Evolutionary conservation across 1,139 yeast species (phyloP).

Genomic region (Yamadazyma buinensis): DNA sequence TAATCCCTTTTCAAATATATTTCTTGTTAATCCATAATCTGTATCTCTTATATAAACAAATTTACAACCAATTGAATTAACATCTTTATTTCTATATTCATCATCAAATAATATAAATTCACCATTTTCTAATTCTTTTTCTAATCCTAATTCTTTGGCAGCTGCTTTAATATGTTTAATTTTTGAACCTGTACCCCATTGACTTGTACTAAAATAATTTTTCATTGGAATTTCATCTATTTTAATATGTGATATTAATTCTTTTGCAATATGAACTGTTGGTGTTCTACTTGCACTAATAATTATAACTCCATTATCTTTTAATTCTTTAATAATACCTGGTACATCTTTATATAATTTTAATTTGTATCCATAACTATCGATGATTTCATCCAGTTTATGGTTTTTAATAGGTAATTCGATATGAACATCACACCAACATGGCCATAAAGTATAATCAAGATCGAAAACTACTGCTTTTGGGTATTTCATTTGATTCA

Average conservation of each 20-base stretch:
- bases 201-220: conserved; percentile 47
- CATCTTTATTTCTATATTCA: conserved; percentile 64
- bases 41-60: conserved; percentile 50
- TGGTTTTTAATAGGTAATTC: conserved; percentile 37
- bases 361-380: conserved; percentile 45
- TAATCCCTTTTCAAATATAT: conserved; percentile 43
- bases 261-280: conserved; percentile 59
- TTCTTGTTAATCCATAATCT: conserved; percentile 47
- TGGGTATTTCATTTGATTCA: conserved; percentile 46
- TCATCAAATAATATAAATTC: conserved; percentile 68
- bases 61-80: conserved; percentile 55
- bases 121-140: conserved; percentile 39
- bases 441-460: conserved; percentile 76
- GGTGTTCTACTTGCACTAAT: conserved; percentile 69
- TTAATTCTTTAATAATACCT: conserved; percentile 45
- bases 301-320: conserved; percentile 40
- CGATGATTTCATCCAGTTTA: conserved; percentile 27
- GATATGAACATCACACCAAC: conserved; percentile 67
- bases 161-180: conserved; percentile 52
- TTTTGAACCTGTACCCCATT: conserved; percentile 71
- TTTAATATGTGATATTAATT: conserved; percentile 46
- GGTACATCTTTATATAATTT: conserved; percentile 61
- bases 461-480: conserved; percentile 67
- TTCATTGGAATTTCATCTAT: conserved; percentile 47
- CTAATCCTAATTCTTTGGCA: conserved; percentile 34